phyloP scores from a whole-genome alignment of 139 green algal species.

The Chlorella sorokiniana region DNA sequence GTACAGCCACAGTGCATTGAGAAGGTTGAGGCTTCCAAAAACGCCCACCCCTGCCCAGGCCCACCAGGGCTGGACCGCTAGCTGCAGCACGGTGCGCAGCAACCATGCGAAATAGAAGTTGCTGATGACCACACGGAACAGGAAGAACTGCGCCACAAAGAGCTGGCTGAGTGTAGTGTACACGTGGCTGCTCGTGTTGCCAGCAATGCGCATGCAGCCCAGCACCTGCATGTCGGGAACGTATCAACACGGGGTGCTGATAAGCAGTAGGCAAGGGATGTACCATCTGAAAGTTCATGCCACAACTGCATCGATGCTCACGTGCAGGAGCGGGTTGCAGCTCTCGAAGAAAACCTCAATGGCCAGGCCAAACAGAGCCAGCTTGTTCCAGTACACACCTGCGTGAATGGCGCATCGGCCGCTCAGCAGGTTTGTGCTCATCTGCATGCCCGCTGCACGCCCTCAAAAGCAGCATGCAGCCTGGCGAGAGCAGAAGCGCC shows the following conservation, averaged over 20 bases:
- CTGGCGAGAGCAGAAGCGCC: neutral
- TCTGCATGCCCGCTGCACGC: neutral
- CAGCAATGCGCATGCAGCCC: conserved; percentile 43
- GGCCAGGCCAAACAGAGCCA: conserved; percentile 48
- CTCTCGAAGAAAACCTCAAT: conserved; percentile 53
- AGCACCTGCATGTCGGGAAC: conserved; percentile 6
- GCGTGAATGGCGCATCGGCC: neutral
- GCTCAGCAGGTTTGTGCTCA: neutral
- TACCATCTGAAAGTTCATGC: neutral
- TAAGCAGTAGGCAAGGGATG: neutral
- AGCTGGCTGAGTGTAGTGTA: conserved; percentile 28
- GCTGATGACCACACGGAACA: conserved; percentile 41
- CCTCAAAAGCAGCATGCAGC: neutral
- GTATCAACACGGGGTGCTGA: neutral
- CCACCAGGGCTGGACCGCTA: conserved; percentile 23
- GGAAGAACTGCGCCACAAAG: conserved; percentile 43
- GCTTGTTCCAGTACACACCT: conserved; percentile 41
- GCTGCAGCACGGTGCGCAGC: conserved; percentile 9
- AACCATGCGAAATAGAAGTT: conserved; percentile 22
- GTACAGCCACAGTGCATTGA: conserved; percentile 29
- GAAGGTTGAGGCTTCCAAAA: conserved; percentile 2
- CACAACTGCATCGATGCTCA: neutral
- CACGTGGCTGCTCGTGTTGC: neutral
- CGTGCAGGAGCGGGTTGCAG: conserved; percentile 49
- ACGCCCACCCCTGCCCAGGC: conserved; percentile 32